Percentiles rank a stretch among this genome's conserved stretches.
phyloP scores from a whole-genome alignment of 805 yeast genomes.

The Starmera amethionina region DNA sequence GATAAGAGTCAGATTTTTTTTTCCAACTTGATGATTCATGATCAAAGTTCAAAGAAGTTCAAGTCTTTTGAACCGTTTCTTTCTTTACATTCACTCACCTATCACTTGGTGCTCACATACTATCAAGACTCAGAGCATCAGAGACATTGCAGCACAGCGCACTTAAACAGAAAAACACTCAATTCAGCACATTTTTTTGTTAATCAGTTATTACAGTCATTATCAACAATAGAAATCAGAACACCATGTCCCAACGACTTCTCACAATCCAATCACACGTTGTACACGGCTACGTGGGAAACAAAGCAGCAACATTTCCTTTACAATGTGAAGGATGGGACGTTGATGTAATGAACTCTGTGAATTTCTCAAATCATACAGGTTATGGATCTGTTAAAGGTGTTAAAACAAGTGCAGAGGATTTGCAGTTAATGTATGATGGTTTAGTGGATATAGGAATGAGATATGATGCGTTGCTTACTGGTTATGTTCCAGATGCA shows the following conservation, averaged over 20 bases:
- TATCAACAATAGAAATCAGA: background rate
- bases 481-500: constrained; percentile 62
- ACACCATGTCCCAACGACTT: constrained; percentile 8
- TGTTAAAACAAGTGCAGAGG: constrained; percentile 28
- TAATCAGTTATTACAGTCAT: too few species aligned
- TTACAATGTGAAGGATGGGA: constrained; percentile 60
- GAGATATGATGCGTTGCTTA: constrained; percentile 43
- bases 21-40: too few species aligned
- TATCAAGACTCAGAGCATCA: too few species aligned
- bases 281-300: constrained; percentile 67
- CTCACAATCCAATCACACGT: constrained; percentile 61
- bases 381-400: constrained; percentile 57
- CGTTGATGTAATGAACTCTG: constrained; percentile 56
- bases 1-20: too few species aligned
- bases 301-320: constrained; percentile 57
- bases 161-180: too few species aligned
- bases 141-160: too few species aligned
- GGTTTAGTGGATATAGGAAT: constrained; percentile 27
- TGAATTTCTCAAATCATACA: constrained; percentile 61
- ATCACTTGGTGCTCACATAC: too few species aligned
- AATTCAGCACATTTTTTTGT: too few species aligned
- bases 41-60: too few species aligned
- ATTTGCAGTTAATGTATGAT: constrained; percentile 27
- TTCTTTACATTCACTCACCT: too few species aligned
- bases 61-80: too few species aligned